Evolutionary conservation across 2,329 filamentous ascomycete genomes (phyloP), one percentile per base, ranked within the genome.

Genomic region (Epichloe sp.): DNA sequence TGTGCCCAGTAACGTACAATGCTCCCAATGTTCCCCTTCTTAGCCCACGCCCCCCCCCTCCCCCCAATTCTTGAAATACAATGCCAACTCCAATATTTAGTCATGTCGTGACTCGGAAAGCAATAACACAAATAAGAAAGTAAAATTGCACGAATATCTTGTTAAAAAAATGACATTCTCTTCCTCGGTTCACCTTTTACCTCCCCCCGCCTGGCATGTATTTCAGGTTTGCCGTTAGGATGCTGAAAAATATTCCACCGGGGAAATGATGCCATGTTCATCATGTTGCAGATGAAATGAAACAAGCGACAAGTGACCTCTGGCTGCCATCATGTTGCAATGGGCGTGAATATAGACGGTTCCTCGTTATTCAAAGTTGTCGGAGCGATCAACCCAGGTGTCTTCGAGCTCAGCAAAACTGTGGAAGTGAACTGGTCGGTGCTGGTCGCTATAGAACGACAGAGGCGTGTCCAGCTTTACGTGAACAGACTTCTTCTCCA

Each of bases 391-490:
- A 45, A 96, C 90, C 81, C 90, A 95, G 42, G 95, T 86, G 68
- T 98, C 91, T 71, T 98, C 93, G 65, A 98, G 70, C 73, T 98
- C 91, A 1, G 90, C 88, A 71, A 98, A 98, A 68, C 89, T 95
- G 66, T 91, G 85, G 78, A 98, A 98, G 71, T 98, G 93, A 51
- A 96, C 73, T 15, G 91, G 90, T 26, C 93, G 81, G 69, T 98
- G 94, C 60, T 89, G 78, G 60, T 90, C 89, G 64, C 86, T 90
- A 71, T 98, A 98, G 71, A 95, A 97, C 8, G 86, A 77, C 58
- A 84, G 69, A 17, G 93, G 93, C 43, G 88, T 94, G 68, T 97
- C 94, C 50, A 98, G 83, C 75, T 93, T 93, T 60, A 97, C 90
- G 60, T 89, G 86, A 43, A 96, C 79, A 3, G 83, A 78, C 72